Evolutionary conservation across 345 rosid genomes (phyloP), one percentile per base, ranked within the genome.

Genomic region (Noccaea caerulescens): DNA sequence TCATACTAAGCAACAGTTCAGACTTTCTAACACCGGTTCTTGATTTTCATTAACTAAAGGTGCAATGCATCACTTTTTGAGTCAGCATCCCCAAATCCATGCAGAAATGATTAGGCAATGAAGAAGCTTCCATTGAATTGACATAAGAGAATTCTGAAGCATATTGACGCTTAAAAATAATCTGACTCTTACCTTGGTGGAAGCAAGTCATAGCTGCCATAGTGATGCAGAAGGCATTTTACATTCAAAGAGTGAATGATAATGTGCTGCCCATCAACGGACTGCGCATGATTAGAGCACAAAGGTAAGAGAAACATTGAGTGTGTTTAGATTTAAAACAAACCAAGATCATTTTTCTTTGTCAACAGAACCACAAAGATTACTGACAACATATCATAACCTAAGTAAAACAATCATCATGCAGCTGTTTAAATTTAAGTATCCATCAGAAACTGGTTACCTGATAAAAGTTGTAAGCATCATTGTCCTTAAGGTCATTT

Each of bases 181-280:
- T 11, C 6, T 4, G 61, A 49, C 20, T 64, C 67, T 44, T 68
- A 78, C 81, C 81, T 73, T 54, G 73, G 77, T 2, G 98, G 99
- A 72, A 89, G 85, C 68, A 73, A 72, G 75, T 82, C 93, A 76
- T 83, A 80, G 85, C 86, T 86, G 58, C 99, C 97, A 76, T 88
- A 91, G 77, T 91, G 89, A 69, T 87, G 91, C 63, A 91, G 77
- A 72, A 93, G 96, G 74, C 96, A 85, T 73, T 89, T 91, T 95
- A 94, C 74, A 68, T 89, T 91, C 70, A 89, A 76, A 7, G 93
- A 80, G 54, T 91, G 97, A 76, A 94, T 88, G 82, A 94, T 86
- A 75, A 91, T 75, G 74, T 84, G 88, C 82, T 94, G 97, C 63
- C 99, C 99, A 73, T 94, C 99, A 76, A 79, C 82, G 52, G 84